Evolutionary conservation across 176 grass and related monocot species (phyloP).

Genomic region (Poa annua): DNA sequence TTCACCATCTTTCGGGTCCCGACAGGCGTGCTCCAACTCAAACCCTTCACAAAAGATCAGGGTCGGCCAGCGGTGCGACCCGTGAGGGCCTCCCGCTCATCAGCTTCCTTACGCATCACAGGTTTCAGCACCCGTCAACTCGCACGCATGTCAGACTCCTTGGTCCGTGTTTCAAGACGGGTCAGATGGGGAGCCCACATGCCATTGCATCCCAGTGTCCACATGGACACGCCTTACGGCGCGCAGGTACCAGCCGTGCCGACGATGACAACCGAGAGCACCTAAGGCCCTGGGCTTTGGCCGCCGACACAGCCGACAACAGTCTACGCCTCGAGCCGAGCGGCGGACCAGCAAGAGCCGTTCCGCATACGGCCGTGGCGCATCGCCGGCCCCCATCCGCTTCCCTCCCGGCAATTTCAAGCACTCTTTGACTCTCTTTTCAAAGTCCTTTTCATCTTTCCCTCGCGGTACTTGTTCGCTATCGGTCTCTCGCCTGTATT

Average conservation of each 20-base stretch:
- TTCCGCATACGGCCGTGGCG: neutral
- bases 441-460: slow-evolving; percentile 67
- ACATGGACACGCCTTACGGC: neutral
- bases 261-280: neutral
- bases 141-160: slow-evolving; percentile 66
- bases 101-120: no score
- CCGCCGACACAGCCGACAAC: no score
- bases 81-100: slow-evolving; percentile 9
- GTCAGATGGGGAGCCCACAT: slow-evolving; percentile 40
- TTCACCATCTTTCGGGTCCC: slow-evolving; percentile 87
- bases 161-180: slow-evolving; percentile 82
- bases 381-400: slow-evolving; percentile 67
- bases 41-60: slow-evolving; percentile 69
- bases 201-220: neutral
- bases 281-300: neutral
- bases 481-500: slow-evolving; percentile 58
- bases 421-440: slow-evolving; percentile 75
- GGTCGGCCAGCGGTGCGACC: slow-evolving; percentile 61
- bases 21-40: slow-evolving; percentile 78
- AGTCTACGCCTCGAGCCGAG: no score
- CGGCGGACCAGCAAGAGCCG: no score
- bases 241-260: neutral
- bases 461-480: slow-evolving; percentile 49
- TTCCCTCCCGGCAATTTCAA: slow-evolving; percentile 75
- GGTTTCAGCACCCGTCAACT: no score